A percentile compares a stretch with the other conserved stretches of the same genome.
phyloP scores from a whole-genome alignment of 306 rosid genomes.

The Glycine tomentella region DNA sequence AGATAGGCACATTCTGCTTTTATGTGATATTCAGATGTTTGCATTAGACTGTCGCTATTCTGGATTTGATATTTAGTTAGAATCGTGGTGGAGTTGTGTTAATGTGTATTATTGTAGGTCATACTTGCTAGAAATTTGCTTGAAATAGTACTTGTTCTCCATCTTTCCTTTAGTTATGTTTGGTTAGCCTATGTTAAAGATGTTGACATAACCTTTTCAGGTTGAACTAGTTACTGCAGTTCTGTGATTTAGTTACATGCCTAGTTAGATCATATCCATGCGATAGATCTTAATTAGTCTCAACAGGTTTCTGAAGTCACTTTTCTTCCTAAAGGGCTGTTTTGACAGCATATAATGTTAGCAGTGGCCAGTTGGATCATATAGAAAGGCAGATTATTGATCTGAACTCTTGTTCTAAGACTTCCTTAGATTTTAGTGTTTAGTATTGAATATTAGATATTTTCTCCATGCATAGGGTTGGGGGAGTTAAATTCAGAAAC shows the following conservation, averaged over 20 bases:
- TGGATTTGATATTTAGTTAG: conserved; percentile 52
- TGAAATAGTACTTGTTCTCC: conserved; percentile 43
- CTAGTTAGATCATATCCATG: conserved; percentile 33
- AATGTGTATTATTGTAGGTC: conserved; percentile 55
- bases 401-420: conserved; percentile 5
- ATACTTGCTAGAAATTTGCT: conserved; percentile 45
- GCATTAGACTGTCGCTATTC: conserved; percentile 51
- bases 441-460: too few species aligned
- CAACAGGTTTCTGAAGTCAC: conserved; percentile 28
- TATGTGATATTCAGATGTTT: conserved; percentile 48
- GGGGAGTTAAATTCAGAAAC: conserved; percentile 1
- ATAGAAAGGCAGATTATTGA: conserved; percentile 25
- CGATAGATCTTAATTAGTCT: conserved; percentile 32
- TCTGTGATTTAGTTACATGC: conserved; percentile 51
- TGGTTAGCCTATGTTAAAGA: conserved; percentile 50
- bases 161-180: conserved; percentile 49
- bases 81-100: conserved; percentile 47
- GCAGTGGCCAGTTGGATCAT: conserved; percentile 20
- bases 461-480: too few species aligned
- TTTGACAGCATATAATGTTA: conserved; percentile 13
- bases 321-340: conserved; percentile 14
- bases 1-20: conserved; percentile 49
- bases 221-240: conserved; percentile 27
- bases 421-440: conserved; percentile 11
- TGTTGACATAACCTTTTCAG: conserved; percentile 41